Evolutionary conservation across 2,329 filamentous ascomycete species (phyloP), one percentile per base, ranked within the genome.

Genomic region (Aspergillus niger): DNA sequence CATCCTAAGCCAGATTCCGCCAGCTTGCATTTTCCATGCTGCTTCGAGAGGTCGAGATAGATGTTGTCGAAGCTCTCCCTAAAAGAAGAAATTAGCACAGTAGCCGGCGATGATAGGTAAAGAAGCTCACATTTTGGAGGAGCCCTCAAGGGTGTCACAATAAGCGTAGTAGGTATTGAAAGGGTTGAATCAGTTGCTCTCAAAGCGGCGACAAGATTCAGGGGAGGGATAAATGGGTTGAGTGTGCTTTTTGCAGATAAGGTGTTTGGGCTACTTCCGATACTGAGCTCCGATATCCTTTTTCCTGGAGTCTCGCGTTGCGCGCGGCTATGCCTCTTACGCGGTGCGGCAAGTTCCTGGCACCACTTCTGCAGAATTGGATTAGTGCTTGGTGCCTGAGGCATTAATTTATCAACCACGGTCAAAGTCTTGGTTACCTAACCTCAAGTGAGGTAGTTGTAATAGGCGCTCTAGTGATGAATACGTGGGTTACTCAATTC

Each of bases 61-160:
- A 98, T 97, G 79, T 92, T 92, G 75, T 98, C 94, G 80, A 99
- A 99, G 74, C 90, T 95, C 86, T 99, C 95, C 85, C 85, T 88
- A 39, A 11, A 36, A 36, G 32, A 36, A 39, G 55, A 49, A 20
- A 48, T 67, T 55, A 65, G 65, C 44, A 50, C 55, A 13, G 36
- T 52, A 38, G 48, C 49, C 32, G 48, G 49, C 20, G 53, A 22
- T 24, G 43, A 38, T 38, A 36, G 44, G 26, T 47, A 32, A 39
- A 55, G 57, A 30, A 59, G 58, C 71, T 69, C 67, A 76, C 74
- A 76, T 76, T 57, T 61, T 72, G 72, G 72, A 76, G 72, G 60
- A 63, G 61, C 65, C 68, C 55, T 68, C 22, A 61, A 17, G 39
- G 26, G 36, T 17, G 39, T 38, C 36, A 36, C 53, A 44, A 38